Evolutionary conservation across 345 rosid species (phyloP), one percentile per base, ranked within the genome.

Genomic region (Eucalyptus grandis): DNA sequence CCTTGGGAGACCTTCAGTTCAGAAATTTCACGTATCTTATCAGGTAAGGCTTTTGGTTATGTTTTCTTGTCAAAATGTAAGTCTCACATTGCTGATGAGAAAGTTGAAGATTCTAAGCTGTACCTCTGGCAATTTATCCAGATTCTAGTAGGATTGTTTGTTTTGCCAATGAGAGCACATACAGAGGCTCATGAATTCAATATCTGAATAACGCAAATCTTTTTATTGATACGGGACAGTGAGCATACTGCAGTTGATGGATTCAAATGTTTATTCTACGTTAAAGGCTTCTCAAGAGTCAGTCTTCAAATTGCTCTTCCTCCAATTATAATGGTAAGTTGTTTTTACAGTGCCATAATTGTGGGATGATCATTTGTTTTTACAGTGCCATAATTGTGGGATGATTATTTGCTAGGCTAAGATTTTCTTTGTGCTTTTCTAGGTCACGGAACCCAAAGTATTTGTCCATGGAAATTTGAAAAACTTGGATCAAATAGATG

Each of bases 21-120:
- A 92, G 95, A 91, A 97, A 97, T 92, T 96, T 96, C 93, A 95
- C 99, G 4, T 96, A 94, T 93, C 96, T 97, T 60, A 90, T 97
- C 77, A 98, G 96, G 99, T 97, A 89, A 92, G 94, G 88, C 86
- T 58, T 50, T 40, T 49, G 22, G 17, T 58, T 65, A 77, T 37
- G 14, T 47, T 82, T 86, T 86, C 60, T 19, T 58, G 65, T 21
- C 16, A 58, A 31, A n/a, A 72, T 26, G 34, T 30, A 37, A 53
- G 49, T 60, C 50, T 58, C 50, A 49, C n/a, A 44, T 46, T 58
- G 53, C 47, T 88, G 87, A 72, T 72, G 50, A 69, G 43, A 19
- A 87, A 43, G 34, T 9, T 60, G 19, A 58, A 40, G 46, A 34
- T 19, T 34, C 82, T 69, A 34, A 5, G 6, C 34, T 49, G 43